These are phyloP conservation scores for Straminergon stramineum DNA, from an alignment of 225 moss, liverwort and hornwort species.

Conservation along the genomic window DNA sequence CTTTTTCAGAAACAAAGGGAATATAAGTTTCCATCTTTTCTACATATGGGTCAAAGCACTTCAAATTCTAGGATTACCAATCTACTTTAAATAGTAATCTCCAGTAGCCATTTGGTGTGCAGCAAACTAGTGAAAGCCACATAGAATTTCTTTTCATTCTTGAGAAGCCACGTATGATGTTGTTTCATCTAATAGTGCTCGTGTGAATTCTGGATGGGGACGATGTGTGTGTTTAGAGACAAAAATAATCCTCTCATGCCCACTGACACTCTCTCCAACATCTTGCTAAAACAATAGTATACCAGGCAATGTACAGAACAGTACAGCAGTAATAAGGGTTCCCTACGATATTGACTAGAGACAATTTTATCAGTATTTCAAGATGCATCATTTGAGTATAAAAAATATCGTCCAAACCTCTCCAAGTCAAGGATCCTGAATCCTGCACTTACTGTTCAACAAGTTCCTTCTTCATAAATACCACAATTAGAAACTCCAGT, in stretches of 20 bases:
- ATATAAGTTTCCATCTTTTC: background rate
- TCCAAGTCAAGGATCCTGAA: background rate
- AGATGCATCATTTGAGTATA: background rate
- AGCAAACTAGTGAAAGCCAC: background rate
- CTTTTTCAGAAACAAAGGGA: too few species aligned
- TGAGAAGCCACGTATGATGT: background rate
- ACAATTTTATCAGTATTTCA: background rate
- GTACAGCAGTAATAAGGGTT: background rate
- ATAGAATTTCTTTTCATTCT: background rate
- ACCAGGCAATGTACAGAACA: too few species aligned
- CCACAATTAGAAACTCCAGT: background rate
- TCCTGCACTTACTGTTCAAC: background rate
- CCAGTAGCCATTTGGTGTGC: background rate
- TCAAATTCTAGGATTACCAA: background rate
- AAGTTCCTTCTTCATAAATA: background rate
- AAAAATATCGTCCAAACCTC: background rate
- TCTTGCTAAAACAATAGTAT: background rate
- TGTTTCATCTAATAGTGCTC: background rate
- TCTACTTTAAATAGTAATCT: background rate
- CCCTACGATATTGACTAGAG: background rate
- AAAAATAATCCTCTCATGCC: background rate
- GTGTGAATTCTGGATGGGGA: background rate
- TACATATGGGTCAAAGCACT: too few species aligned
- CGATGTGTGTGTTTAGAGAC: background rate
- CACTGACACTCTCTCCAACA: background rate